Conservation (phyloP, 2,329 filamentous ascomycete species). For the Myriosclerotinia duriaeana region DNA sequence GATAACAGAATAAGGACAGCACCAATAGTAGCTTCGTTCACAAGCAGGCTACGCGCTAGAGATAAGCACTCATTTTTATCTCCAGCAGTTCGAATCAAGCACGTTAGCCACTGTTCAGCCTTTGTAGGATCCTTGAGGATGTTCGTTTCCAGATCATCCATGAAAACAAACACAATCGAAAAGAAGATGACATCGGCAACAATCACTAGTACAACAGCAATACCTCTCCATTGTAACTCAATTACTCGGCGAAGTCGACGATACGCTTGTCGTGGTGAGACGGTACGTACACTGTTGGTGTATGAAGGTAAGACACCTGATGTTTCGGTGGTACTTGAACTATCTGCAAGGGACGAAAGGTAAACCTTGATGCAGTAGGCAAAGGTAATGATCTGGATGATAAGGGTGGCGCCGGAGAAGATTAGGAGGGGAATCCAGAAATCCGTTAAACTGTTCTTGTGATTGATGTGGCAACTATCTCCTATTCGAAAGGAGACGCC, state of each 20-base stretch:
- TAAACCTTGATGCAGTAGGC: conserved; percentile 95
- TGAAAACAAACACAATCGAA: conserved; percentile 82
- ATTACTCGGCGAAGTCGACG: conserved; percentile 82
- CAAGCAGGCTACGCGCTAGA: conserved; percentile 60
- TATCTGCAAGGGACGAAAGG: conserved; percentile 76
- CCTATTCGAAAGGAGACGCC: conserved; percentile 95
- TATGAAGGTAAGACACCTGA: conserved; percentile 70
- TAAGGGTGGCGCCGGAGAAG: conserved; percentile 71
- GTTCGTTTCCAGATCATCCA: conserved; percentile 62
- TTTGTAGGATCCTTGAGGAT: conserved; percentile 43
- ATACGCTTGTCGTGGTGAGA: conserved; percentile 84
- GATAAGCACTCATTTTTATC: conserved; percentile 67
- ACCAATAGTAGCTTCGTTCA: conserved; percentile 73
- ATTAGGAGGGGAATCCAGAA: conserved; percentile 89
- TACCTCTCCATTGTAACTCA: conserved; percentile 90
- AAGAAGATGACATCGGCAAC: conserved; percentile 92
- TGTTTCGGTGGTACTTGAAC: conserved; percentile 65
- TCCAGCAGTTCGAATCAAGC: conserved; percentile 58
- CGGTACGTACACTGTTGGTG: conserved; percentile 66
- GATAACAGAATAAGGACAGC: conserved; percentile 81
- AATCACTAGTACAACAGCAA: conserved; percentile 85
- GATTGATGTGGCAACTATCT: conserved; percentile 88
- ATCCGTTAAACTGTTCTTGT: conserved; percentile 74
- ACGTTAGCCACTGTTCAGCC: conserved; percentile 67
- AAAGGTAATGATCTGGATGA: conserved; percentile 83